Percentiles rank a stretch among this genome's conserved stretches.
Conservation (phyloP, 371 early-diverging fungal species). For the Mucor plumbeus region DNA sequence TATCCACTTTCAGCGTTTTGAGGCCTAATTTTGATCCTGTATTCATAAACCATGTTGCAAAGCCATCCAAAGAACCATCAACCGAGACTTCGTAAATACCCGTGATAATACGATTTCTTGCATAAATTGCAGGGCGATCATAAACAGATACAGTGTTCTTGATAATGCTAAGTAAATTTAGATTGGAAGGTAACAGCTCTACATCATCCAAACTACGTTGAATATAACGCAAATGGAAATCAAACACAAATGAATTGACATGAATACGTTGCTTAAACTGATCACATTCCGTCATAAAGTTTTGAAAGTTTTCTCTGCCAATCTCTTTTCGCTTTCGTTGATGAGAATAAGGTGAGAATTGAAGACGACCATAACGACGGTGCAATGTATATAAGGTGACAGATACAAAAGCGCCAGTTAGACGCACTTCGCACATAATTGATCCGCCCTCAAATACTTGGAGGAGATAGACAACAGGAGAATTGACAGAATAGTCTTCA, state of each 20-base stretch:
- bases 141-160: slow-evolving; percentile 62
- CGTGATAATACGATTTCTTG: slow-evolving; percentile 65
- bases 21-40: slow-evolving; percentile 72
- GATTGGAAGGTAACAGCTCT: slow-evolving; percentile 39
- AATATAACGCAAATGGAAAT: slow-evolving; percentile 77
- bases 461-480: slow-evolving; percentile 70
- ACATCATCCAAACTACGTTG: slow-evolving; percentile 61
- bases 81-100: slow-evolving; percentile 49
- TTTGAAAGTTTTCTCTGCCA: slow-evolving; percentile 59
- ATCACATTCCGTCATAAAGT: slow-evolving; percentile 73
- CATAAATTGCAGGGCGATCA: slow-evolving; percentile 66
- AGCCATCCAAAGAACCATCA: slow-evolving; percentile 41
- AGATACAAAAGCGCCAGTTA: slow-evolving; percentile 73
- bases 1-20: slow-evolving; percentile 26
- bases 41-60: slow-evolving; percentile 71
- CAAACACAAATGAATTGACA: slow-evolving; percentile 83
- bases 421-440: slow-evolving; percentile 75
- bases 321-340: slow-evolving; percentile 48
- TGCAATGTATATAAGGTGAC: slow-evolving; percentile 78
- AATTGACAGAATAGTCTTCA: slow-evolving; percentile 39
- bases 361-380: slow-evolving; percentile 65
- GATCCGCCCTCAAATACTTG: slow-evolving; percentile 71
- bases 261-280: slow-evolving; percentile 73
- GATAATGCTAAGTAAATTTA: slow-evolving; percentile 69
- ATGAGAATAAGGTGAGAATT: slow-evolving; percentile 49